Base-by-base conservation (phyloP, 306 rosid genomes). In the Cicer yamashitae region DNA sequence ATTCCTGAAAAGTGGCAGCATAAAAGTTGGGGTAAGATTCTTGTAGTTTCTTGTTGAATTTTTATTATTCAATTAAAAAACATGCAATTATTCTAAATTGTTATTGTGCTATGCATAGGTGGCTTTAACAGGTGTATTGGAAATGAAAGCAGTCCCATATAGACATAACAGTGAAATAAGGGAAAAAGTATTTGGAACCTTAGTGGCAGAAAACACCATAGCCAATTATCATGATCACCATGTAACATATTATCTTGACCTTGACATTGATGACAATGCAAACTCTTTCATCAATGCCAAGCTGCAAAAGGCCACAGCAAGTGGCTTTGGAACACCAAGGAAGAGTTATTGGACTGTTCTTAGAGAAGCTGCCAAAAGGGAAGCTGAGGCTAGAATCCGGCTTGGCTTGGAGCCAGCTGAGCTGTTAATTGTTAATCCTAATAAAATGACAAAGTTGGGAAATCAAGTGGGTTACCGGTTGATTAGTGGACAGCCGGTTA, bases 391-490 rank as follows among this genome's bases (percentile, higher is more conserved):
- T 17, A 85, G 86, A 74, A 10, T 91, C 46, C 81, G 73, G 77
- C 83, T 89, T 6, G 91, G 92, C 70, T 76, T 67, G 44, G 92
- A 88, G 84, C 85, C 92, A 3, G 83, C 82, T 3, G 96, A 93
- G 79, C 48, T 91, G 61, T 78, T 88, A 47, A 52, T 93, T 18
- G 83, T 89, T 39, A 93, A 91, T 82, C 93, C 97, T 1, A 91
- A 73, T 34, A 86, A 74, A 54, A 88, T 69, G 76, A 89, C 97
- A 1, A 80, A 65, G 83, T 38, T 86, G 3, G 96, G 97, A 67
- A 93, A 93, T 72, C 47, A 82, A 5, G 92, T 91, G 25, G 98
- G 96, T 9, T 93, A 93, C 83, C 88, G 96, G 79, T 67, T 93
- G 47, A 77, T 89, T 1, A n/a, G 85, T 0, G 88, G 89, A 8